Evolutionary conservation across 441 rosid genomes (phyloP).

Genomic region (Adansonia madagascariensis): DNA sequence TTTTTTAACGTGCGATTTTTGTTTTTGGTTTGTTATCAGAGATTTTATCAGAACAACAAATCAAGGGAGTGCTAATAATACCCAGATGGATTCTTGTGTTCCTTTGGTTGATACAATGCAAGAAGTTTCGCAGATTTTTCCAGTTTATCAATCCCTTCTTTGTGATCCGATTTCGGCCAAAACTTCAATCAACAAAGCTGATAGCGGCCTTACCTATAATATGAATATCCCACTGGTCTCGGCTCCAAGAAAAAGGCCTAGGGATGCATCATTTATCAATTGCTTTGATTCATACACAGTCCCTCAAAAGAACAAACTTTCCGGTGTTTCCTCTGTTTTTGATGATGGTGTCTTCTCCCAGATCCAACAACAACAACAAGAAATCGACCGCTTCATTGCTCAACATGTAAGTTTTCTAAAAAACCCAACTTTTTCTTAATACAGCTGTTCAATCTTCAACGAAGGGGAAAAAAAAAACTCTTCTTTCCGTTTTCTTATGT

Average conservation of each 20-base stretch:
- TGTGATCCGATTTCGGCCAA: conserved; percentile 35
- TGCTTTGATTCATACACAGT: conserved; percentile 21
- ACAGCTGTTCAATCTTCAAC: background rate
- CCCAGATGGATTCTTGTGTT: conserved; percentile 38
- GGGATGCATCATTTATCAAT: conserved; percentile 37
- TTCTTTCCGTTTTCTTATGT: background rate
- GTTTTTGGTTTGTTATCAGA: conserved; percentile 28
- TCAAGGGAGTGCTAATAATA: conserved; percentile 31
- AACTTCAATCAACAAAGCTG: conserved; percentile 39
- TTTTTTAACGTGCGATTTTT: too few species aligned
- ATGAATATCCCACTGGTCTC: conserved; percentile 27
- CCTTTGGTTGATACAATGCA: conserved; percentile 31
- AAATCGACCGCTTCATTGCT: conserved; percentile 43
- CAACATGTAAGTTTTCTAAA: conserved; percentile 41
- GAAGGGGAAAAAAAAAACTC: background rate
- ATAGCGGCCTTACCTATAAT: conserved; percentile 46
- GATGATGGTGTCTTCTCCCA: conserved; percentile 43
- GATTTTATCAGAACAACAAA: conserved; percentile 34
- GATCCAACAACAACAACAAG: conserved; percentile 48
- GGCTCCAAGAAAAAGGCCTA: conserved; percentile 38
- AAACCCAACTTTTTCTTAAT: background rate
- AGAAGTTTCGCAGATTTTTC: conserved; percentile 26
- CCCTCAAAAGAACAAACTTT: conserved; percentile 31
- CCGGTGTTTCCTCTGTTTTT: conserved; percentile 34
- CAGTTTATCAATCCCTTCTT: conserved; percentile 32